Conservation (phyloP, 805 yeast species). For the Nadsonia fulvescens region DNA sequence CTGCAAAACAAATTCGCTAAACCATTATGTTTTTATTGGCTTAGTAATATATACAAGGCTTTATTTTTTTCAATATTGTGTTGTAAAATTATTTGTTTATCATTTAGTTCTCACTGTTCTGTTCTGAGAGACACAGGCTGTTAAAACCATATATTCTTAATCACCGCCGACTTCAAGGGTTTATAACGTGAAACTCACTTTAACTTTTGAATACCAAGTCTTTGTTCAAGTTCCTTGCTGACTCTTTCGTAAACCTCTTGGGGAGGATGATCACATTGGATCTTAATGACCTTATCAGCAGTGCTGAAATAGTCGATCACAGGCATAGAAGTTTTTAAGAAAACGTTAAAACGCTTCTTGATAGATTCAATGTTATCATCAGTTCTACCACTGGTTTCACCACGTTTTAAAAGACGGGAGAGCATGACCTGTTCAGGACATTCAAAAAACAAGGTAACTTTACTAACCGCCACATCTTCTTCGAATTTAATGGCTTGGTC, state of each 20-base stretch:
- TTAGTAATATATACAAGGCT: no score
- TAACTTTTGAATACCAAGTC: no score
- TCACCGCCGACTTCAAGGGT: no score
- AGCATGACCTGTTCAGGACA: slow-evolving; percentile 72
- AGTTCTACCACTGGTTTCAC: slow-evolving; percentile 83
- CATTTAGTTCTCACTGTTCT: neutral
- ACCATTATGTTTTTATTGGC: no score
- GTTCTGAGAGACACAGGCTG: no score
- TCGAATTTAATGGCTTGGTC: slow-evolving; percentile 95
- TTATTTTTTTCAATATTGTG: no score
- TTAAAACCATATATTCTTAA: no score
- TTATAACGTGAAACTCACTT: no score
- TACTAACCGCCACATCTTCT: slow-evolving; percentile 28
- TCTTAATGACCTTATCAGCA: slow-evolving; percentile 56
- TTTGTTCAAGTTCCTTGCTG: slow-evolving; percentile 43
- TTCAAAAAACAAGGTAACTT: slow-evolving; percentile 27
- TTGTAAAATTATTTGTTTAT: no score
- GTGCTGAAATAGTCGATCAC: slow-evolving; percentile 69
- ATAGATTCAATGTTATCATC: slow-evolving; percentile 90
- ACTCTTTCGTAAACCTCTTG: slow-evolving; percentile 61
- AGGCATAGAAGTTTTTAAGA: slow-evolving; percentile 87
- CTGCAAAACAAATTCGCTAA: no score
- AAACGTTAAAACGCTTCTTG: slow-evolving; percentile 74
- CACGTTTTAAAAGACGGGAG: slow-evolving; percentile 68
- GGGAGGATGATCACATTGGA: slow-evolving; percentile 63